Base-by-base conservation (phyloP, 371 early-diverging fungal genomes). In the Mucor velutinosus region DNA sequence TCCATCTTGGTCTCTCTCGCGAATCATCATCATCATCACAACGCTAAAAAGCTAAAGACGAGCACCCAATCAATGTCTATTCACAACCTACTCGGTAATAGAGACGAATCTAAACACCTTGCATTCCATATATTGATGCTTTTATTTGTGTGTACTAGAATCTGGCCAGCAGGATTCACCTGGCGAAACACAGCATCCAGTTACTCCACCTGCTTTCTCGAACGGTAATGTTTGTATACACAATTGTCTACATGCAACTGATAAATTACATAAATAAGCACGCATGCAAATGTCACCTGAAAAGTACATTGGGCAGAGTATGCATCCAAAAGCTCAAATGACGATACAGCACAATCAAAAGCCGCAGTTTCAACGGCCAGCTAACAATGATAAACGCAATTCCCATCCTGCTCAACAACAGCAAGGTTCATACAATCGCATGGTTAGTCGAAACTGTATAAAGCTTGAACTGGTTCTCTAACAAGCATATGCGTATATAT, bases 1-100 rank as follows among this genome's bases (percentile, higher is more conserved):
- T 75, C 78, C 33, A 81, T 81, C 32, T 60, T 81, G 21, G 76
- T 78, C 59, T 64, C 81, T 19, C 59, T 81, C 4, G 75, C 81
- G 4, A 76, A 75, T 30, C 70, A 73, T 58, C 49, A 49, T 58
- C 49, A 49, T 21, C 11, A 49, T 21, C 21, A 19, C 49, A 49
- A 11, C 10, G 53, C 47, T 19, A 58, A 49, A 3, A 69, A 66
- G 43, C 17, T n/a, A n/a, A 49, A 49, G 17, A 49, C 23, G 10
- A 49, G 21, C 19, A 49, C 7, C 11, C 19, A 4, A 49, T 70
- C 72, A 32, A 79, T 79, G 80, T 76, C 80, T 21, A 79, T 79
- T 57, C 68, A 70, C 47, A 75, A 73, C 53, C 60, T 79, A 10
- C 63, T 79, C n/a, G 76, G 76, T 79, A 70, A 30, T 30, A 4